Percentiles rank a stretch among this genome's conserved stretches.
Evolutionary conservation across 2,329 filamentous ascomycete species (phyloP).

Genomic region (Colletotrichum truncatum): DNA sequence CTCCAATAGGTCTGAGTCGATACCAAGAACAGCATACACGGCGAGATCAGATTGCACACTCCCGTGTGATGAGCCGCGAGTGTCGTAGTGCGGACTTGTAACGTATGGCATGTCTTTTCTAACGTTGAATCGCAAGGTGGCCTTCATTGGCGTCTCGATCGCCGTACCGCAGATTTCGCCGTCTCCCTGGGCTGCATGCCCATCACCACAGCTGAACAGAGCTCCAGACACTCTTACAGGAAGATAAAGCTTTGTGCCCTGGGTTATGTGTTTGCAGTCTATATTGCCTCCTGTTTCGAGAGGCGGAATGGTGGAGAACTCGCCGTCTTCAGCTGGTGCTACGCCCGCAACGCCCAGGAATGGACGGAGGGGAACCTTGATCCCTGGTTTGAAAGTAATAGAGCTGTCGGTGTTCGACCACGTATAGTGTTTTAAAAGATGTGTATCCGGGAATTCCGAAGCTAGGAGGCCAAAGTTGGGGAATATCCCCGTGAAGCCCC

Average conservation of each 20-base stretch:
- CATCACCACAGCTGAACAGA: constrained; percentile 63
- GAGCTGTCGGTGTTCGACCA: constrained; percentile 38
- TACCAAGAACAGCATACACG: constrained; percentile 55
- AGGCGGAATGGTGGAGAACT: constrained; percentile 60
- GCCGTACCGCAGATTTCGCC: constrained; percentile 66
- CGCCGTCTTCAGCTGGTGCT: constrained; percentile 53
- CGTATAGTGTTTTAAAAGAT: constrained; percentile 56
- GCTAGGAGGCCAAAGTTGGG: constrained; percentile 58
- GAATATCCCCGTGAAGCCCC: constrained; percentile 63
- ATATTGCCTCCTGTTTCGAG: constrained; percentile 63
- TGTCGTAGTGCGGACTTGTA: constrained; percentile 57
- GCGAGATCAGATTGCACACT: constrained; percentile 36
- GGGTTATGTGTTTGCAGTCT: constrained; percentile 59
- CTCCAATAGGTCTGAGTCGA: constrained; percentile 56
- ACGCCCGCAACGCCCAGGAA: constrained; percentile 63
- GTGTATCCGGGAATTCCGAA: constrained; percentile 54
- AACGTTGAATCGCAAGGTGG: constrained; percentile 56
- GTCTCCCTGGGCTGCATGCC: constrained; percentile 63
- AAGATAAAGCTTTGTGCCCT: constrained; percentile 56
- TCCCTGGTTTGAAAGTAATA: constrained; percentile 55
- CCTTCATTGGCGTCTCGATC: constrained; percentile 62
- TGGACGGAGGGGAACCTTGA: constrained; percentile 58
- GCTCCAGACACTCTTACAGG: constrained; percentile 59
- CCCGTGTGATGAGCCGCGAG: constrained; percentile 29
- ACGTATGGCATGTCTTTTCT: constrained; percentile 56